Conservation (phyloP, 768 basidiomycete species). For the Trametes gibbosa region DNA sequence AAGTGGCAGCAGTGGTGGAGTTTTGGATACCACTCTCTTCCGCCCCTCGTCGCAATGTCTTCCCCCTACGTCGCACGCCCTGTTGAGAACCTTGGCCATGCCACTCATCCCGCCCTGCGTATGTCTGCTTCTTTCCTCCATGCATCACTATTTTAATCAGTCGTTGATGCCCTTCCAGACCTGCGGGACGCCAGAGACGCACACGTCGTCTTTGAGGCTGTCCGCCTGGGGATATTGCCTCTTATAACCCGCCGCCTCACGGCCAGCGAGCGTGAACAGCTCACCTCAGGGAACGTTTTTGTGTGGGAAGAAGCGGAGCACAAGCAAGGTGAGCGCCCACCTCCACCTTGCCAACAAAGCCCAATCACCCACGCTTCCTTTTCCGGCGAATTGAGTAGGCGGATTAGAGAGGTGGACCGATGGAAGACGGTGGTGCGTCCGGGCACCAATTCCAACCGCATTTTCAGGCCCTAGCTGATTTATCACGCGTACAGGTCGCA, state of each 20-base stretch:
- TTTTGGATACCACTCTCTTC: conserved; percentile 12
- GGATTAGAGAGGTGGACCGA: conserved; percentile 76
- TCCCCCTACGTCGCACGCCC: conserved; percentile 10
- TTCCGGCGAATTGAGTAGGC: conserved; percentile 29
- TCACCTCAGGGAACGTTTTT: conserved; percentile 73
- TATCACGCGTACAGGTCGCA: conserved; percentile 56
- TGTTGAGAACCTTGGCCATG: conserved; percentile 17
- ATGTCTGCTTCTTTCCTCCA: conserved; percentile 3
- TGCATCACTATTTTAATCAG: background rate
- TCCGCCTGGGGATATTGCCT: conserved; percentile 65
- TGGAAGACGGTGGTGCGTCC: conserved; percentile 66
- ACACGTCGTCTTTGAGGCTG: conserved; percentile 73
- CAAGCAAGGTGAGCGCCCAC: conserved; percentile 37
- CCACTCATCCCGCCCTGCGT: conserved; percentile 34
- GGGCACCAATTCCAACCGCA: conserved; percentile 1
- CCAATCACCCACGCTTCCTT: conserved; percentile 11
- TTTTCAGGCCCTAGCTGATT: background rate
- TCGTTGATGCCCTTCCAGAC: conserved; percentile 39
- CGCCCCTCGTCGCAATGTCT: conserved; percentile 7
- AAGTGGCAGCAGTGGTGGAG: conserved; percentile 17
- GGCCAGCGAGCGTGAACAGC: conserved; percentile 64
- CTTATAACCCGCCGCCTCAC: conserved; percentile 70
- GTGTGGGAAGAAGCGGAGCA: conserved; percentile 84
- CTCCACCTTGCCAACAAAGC: conserved; percentile 21
- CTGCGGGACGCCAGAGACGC: conserved; percentile 80